Base-by-base conservation (phyloP, 768 basidiomycete species). In the Chalciporus chontae region DNA sequence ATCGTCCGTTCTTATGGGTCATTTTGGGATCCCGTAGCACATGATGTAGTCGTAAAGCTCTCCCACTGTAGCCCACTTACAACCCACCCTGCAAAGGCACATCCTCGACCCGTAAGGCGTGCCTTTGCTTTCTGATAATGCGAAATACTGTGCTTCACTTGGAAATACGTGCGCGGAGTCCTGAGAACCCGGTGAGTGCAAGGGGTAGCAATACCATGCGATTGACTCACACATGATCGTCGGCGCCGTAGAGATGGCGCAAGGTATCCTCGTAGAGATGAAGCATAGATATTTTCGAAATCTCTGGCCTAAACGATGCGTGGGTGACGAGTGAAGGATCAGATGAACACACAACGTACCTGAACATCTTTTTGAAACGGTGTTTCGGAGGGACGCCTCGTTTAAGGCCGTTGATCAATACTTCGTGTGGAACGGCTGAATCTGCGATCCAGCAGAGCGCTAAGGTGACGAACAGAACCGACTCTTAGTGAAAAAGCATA, bases 361-460 rank as follows among this genome's bases (percentile, higher is more conserved):
- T 79, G 36, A 78, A 82, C 64, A 84, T 84, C 7, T 76, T 68
- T 27, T 76, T 76, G 53, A 78, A 72, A 21, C 85, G 75, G 58
- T 88, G 80, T 61, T 87, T 90, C 0, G 84, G 79, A 10, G 87
- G 71, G 2, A 87, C 81, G 2, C 90, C 90, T 40, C 90, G 82
- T 58, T 79, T 84, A n/a, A 84, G 69, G 3, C 91, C 90, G 53
- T 88, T 89, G 55, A 88, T 87, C 40, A 92, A 60, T 18, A 90
- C 75, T 61, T 94, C 88, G 24, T 69, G 63, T 5, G 70, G 52
- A n/a, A 58, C 54, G 2, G 59, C 47, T 0, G 75, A 71, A 42
- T 81, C 81, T 13, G 82, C 77, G 3, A 80, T 69, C 84, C 84
- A 94, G 47, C 80, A 87, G 9, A 92, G 65, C 0, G 87, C 90